Conservation (phyloP, 176 grass and related monocot genomes). For the Chloris gayana region DNA sequence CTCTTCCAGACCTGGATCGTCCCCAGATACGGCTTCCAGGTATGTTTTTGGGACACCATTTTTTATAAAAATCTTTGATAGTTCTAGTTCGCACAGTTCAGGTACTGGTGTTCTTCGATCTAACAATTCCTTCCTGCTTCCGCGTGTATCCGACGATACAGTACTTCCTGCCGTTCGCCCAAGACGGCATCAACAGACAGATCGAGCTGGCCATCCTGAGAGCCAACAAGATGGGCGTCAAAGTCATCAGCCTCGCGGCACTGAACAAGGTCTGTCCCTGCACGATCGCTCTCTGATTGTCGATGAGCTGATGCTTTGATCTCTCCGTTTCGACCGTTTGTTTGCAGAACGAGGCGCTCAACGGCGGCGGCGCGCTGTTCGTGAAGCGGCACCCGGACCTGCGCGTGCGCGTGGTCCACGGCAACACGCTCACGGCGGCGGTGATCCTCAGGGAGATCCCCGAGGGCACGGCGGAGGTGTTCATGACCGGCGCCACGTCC, state of each 20-base stretch:
- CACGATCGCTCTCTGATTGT: not conserved
- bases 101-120: not conserved
- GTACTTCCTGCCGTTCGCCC: conserved; percentile 67
- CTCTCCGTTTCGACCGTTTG: not conserved
- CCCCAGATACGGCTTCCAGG: conserved; percentile 68
- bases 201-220: conserved; percentile 71
- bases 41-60: not conserved
- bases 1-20: conserved; percentile 58
- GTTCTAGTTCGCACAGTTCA: not conserved
- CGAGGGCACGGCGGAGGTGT: conserved; percentile 48
- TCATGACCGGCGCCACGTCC: conserved; percentile 68
- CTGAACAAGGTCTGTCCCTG: conserved; percentile 55
- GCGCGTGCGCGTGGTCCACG: conserved; percentile 61
- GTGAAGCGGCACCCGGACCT: conserved; percentile 60
- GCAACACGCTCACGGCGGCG: conserved; percentile 69
- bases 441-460: conserved; percentile 67
- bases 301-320: too few relatives aligned
- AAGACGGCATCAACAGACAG: conserved; percentile 64
- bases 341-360: conserved; percentile 67
- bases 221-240: conserved; percentile 69
- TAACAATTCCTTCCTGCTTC: not conserved
- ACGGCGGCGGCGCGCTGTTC: conserved; percentile 66
- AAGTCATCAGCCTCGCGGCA: conserved; percentile 72
- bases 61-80: too few relatives aligned
- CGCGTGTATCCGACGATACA: conserved; percentile 17